phyloP scores from a whole-genome alignment of 2,329 filamentous ascomycete species.

The Aquanectria penicillioides region DNA sequence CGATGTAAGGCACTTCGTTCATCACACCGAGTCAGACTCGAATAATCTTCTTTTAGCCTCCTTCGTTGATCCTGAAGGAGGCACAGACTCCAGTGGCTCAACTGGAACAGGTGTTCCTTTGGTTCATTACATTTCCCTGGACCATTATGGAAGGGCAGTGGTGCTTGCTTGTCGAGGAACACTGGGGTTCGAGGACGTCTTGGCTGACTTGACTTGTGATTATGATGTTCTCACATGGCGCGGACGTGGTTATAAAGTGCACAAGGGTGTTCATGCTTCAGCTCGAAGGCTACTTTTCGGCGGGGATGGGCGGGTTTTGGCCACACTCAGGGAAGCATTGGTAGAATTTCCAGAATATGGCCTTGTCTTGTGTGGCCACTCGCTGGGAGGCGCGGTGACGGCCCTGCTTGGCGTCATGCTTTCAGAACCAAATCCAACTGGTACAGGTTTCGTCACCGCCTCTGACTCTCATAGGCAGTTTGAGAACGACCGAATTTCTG shows the following conservation, averaged over 20 bases:
- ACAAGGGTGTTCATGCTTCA: slow-evolving; percentile 79
- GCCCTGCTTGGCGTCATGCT: slow-evolving; percentile 77
- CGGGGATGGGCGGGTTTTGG: slow-evolving; percentile 72
- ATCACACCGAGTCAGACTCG: slow-evolving; percentile 68
- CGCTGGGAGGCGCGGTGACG: slow-evolving; percentile 75
- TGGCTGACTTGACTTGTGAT: slow-evolving; percentile 79
- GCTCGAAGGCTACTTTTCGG: slow-evolving; percentile 74
- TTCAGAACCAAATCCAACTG: slow-evolving; percentile 66
- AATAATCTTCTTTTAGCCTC: slow-evolving; percentile 73
- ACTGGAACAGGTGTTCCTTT: slow-evolving; percentile 74
- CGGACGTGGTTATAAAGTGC: slow-evolving; percentile 73
- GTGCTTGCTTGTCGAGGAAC: slow-evolving; percentile 79
- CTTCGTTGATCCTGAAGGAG: slow-evolving; percentile 75
- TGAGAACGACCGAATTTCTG: slow-evolving; percentile 45
- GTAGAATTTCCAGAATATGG: slow-evolving; percentile 76
- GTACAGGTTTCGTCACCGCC: slow-evolving; percentile 72
- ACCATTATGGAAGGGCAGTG: slow-evolving; percentile 76
- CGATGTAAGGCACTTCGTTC: slow-evolving; percentile 71
- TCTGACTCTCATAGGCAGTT: slow-evolving; percentile 56
- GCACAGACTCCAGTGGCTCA: slow-evolving; percentile 71
- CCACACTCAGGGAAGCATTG: slow-evolving; percentile 72
- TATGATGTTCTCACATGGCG: slow-evolving; percentile 74
- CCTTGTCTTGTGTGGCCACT: slow-evolving; percentile 75
- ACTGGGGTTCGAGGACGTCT: slow-evolving; percentile 76
- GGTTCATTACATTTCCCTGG: slow-evolving; percentile 78